Percentiles rank a stretch among this genome's conserved stretches.
Evolutionary conservation across 306 rosid species (phyloP).

Genomic region (Macrotyloma uniflorum): DNA sequence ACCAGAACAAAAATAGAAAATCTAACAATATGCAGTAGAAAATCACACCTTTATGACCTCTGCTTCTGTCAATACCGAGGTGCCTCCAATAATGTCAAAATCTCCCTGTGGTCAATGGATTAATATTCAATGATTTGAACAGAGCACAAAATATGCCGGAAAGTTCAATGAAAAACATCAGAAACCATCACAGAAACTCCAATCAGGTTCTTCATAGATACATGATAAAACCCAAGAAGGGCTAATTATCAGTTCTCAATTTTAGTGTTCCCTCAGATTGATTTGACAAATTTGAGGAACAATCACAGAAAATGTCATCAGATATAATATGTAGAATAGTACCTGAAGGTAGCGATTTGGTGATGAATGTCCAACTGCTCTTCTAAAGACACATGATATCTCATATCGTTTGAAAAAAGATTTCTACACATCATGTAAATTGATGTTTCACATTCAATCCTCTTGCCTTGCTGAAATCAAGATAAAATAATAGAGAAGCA

Average conservation of each 20-base stretch:
- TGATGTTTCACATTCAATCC: conserved; percentile 31
- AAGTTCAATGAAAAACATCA: conserved; percentile 36
- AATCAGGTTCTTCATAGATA: conserved; percentile 29
- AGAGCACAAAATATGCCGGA: not conserved
- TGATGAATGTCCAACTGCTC: conserved; percentile 91
- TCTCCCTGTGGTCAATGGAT: conserved; percentile 72
- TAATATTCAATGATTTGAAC: conserved; percentile 18
- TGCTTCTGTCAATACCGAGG: conserved; percentile 82
- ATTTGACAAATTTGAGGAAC: conserved; percentile 11
- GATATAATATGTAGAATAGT: conserved; percentile 30
- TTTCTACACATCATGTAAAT: conserved; percentile 60
- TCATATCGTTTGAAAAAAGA: conserved; percentile 89
- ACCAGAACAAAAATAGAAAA: conserved; percentile 2
- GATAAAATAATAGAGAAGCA: conserved; percentile 33
- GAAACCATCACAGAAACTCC: conserved; percentile 23
- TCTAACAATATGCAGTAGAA: conserved; percentile 28
- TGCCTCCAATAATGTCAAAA: conserved; percentile 94
- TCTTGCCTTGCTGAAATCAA: conserved; percentile 29
- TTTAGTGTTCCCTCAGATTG: not conserved
- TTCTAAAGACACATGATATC: conserved; percentile 78
- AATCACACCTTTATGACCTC: conserved; percentile 82
- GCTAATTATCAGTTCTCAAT: not conserved
- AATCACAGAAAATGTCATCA: conserved; percentile 5
- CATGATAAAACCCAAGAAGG: not conserved
- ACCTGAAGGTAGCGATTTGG: conserved; percentile 97